These are phyloP conservation scores for Cystobasidiaceae sp. DNA, from an alignment of 1,284 basidiomycete species.

Conservation along the genomic window DNA sequence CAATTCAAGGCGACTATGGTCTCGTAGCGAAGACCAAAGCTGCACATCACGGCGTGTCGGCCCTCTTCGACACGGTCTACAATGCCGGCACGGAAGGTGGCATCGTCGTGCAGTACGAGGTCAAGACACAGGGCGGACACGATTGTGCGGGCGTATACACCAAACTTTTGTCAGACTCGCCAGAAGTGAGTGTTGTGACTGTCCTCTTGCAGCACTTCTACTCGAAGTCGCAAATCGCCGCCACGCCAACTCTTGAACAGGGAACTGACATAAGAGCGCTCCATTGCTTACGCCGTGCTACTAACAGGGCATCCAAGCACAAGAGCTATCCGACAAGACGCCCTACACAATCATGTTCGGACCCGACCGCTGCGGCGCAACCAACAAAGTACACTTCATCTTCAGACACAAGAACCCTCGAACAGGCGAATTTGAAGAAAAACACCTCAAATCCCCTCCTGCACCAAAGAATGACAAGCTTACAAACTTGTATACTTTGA, in stretches of 20 bases:
- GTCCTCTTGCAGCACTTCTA: background rate
- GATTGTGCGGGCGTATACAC: slow-evolving; percentile 99
- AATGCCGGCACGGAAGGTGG: slow-evolving; percentile 75
- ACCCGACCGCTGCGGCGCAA: slow-evolving; percentile 57
- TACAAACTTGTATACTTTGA: slow-evolving; percentile 86
- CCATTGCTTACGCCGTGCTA: background rate
- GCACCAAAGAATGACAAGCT: slow-evolving; percentile 79
- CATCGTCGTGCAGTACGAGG: slow-evolving; percentile 96
- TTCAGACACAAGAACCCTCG: slow-evolving; percentile 92
- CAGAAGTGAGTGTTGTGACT: slow-evolving; percentile 4
- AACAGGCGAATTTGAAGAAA: slow-evolving; percentile 90
- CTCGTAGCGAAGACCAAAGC: slow-evolving; percentile 68
- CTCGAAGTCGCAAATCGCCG: background rate
- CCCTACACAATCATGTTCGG: slow-evolving; percentile 97
- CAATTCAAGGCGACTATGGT: slow-evolving; percentile 73
- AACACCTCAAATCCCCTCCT: slow-evolving; percentile 81
- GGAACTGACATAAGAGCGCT: background rate
- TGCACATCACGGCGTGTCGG: slow-evolving; percentile 94
- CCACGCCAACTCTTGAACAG: background rate
- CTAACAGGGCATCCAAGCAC: slow-evolving; percentile 75
- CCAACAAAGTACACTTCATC: slow-evolving; percentile 79
- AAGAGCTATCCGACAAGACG: slow-evolving; percentile 95
- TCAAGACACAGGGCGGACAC: slow-evolving; percentile 98
- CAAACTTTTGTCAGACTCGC: slow-evolving; percentile 69
- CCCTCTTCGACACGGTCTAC: slow-evolving; percentile 71